Base-by-base conservation (phyloP, 495 filamentous ascomycete species). In the Chaetomidium leptoderma region DNA sequence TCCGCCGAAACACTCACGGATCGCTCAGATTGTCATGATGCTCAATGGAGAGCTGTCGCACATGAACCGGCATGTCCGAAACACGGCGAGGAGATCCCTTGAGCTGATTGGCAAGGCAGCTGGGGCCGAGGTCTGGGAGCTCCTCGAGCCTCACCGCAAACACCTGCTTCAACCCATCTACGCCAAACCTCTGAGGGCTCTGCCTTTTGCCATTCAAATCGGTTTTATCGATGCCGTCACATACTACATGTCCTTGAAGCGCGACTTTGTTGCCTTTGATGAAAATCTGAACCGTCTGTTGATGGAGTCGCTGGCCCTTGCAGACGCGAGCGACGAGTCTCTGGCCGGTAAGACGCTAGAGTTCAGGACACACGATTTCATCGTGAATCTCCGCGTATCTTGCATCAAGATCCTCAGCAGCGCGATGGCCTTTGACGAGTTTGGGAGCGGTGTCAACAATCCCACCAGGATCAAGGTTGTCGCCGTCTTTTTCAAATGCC, bases 201-300 rank as follows among this genome's bases (percentile, higher is more conserved):
- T 99, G 52, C 92, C 92, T 2, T 97, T 97, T 66, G 78, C 87
- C 4, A 89, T 86, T 2, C 95, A 99, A 70, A 97, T 99, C 65
- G 95, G 93, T 10, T 97, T 92, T 68, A 95, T 99, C 62, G 93
- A 97, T 70, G 95, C 92, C 6, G 91, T 99, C 62, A 93, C 89
- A 0, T 97, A 91, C 70, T 95, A 90, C 70, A 79, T 99, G 72
- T 83, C 86, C 26, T 76, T 97, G 27, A 89, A 92, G 62, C 83
- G 87, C 42, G 86, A 91, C 53, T 90, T 97, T 51, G 80, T 97
- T 21, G 81, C 85, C 14, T 95, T 97, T 68, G 92, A 96, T 64
- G 92, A 97, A 43, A 81, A 89, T 56, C 81, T 97, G 23, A 95
- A 90, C 62, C 83, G 95, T 4, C 76, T 99, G 42, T 80, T 99